These are phyloP conservation scores for Colletotrichum brevisporum DNA, from an alignment of 2,329 filamentous ascomycete genomes.

Conservation along the genomic window DNA sequence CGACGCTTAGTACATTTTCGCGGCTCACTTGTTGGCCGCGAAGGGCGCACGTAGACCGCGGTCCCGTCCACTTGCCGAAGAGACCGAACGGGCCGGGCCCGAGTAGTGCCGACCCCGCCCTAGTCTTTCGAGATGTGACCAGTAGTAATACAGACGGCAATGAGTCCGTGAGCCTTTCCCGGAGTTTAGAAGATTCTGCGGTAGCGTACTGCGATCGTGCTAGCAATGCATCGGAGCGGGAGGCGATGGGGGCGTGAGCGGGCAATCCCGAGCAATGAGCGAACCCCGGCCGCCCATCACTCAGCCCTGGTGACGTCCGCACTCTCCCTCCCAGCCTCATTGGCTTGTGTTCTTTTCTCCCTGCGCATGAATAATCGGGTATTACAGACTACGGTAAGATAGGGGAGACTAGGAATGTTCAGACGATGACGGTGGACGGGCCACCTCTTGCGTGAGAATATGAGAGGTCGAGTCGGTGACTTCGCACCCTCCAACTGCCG, in stretches of 20 bases:
- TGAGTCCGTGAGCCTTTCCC: background rate
- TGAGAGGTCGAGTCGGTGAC: background rate
- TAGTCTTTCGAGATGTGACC: too few species aligned
- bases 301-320: background rate
- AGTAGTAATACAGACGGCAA: too few species aligned
- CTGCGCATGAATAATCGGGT: slow-evolving; percentile 22
- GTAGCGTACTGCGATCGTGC: background rate
- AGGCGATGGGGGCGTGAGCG: slow-evolving; percentile 14
- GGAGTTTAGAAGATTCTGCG: slow-evolving; percentile 9
- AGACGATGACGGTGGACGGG: slow-evolving; percentile 13
- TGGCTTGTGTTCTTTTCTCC: background rate
- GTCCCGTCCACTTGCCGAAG: too few species aligned
- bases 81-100: too few species aligned
- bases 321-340: background rate
- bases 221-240: slow-evolving; percentile 3
- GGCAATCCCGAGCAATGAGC: slow-evolving; percentile 29
- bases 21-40: too few species aligned
- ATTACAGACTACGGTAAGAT: background rate
- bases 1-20: too few species aligned
- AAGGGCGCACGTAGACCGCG: too few species aligned
- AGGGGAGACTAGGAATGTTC: background rate
- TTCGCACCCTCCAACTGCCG: slow-evolving; percentile 10
- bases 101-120: background rate
- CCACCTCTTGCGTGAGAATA: background rate
- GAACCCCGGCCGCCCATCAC: slow-evolving; percentile 19